These are phyloP conservation scores for Syzygium jambos DNA, from an alignment of 345 rosid genomes.

Conservation along the genomic window DNA sequence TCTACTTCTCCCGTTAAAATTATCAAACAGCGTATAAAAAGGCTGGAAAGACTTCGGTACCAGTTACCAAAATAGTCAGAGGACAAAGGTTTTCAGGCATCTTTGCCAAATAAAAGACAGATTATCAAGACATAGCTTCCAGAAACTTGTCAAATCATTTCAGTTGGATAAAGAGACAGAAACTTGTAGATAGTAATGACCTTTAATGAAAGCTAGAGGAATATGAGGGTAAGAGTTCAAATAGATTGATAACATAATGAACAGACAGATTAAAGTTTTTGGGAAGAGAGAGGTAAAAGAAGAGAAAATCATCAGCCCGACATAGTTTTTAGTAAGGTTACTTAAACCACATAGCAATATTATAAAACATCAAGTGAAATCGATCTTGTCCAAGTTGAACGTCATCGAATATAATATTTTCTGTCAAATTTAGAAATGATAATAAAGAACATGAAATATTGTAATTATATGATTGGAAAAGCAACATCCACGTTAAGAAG, in stretches of 20 bases:
- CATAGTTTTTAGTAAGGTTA: neutral
- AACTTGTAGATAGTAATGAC: neutral
- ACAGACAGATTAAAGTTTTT: neutral
- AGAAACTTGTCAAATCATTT: neutral
- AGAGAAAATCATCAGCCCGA: neutral
- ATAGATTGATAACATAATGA: neutral
- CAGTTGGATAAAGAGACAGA: neutral
- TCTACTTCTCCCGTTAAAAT: neutral
- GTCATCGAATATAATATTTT: neutral
- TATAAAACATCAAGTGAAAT: neutral
- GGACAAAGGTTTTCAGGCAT: neutral
- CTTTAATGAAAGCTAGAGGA: neutral
- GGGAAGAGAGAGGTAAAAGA: neutral
- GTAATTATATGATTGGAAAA: neutral
- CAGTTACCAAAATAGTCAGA: neutral
- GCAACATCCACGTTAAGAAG: conserved; percentile 1
- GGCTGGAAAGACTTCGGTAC: neutral
- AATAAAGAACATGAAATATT: neutral
- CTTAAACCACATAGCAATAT: neutral
- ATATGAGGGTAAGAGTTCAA: neutral
- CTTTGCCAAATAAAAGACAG: neutral
- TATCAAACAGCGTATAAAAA: neutral
- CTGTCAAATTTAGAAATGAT: neutral
- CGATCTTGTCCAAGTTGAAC: neutral
- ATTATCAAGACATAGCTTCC: neutral